Evolutionary conservation across 148 eudicot genomes (phyloP).

Genomic region (Arctostaphylos glauca): DNA sequence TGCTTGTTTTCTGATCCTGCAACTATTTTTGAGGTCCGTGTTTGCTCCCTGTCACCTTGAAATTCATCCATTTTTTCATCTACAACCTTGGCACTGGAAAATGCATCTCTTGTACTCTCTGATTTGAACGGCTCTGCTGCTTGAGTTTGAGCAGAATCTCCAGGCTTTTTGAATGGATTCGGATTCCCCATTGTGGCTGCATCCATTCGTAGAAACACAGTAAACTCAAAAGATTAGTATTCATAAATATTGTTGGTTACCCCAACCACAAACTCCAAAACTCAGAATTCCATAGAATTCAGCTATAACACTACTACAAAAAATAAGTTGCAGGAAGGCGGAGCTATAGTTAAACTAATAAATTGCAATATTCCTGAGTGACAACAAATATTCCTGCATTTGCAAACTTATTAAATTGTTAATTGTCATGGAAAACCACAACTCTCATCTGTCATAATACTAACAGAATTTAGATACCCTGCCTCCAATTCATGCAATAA

Average conservation of each 20-base stretch:
- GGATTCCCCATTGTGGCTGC: conserved; percentile 23
- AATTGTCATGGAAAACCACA: background rate
- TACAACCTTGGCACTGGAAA: conserved; percentile 28
- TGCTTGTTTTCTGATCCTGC: conserved; percentile 41
- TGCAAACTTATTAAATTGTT: background rate
- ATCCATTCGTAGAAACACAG: conserved; percentile 29
- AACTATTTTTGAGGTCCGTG: conserved; percentile 12
- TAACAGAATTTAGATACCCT: background rate
- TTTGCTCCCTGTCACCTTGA: conserved; percentile 26
- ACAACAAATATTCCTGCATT: background rate
- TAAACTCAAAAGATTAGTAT: background rate
- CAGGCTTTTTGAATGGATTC: conserved; percentile 24
- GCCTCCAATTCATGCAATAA: background rate
- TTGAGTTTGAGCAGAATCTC: conserved; percentile 26
- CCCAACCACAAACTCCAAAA: background rate
- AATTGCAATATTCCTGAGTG: background rate
- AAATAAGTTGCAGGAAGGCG: conserved; percentile 1
- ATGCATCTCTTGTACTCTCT: conserved; percentile 22
- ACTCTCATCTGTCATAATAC: background rate
- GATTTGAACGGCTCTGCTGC: conserved; percentile 22
- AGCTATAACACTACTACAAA: background rate
- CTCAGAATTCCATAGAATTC: background rate
- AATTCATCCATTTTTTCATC: conserved; percentile 26
- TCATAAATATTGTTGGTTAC: background rate
- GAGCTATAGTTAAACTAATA: background rate